A percentile compares a stretch with the other conserved stretches of the same genome.
Evolutionary conservation across 1,139 yeast species (phyloP).

Genomic region (Nakaseomyces uthaithaninus): DNA sequence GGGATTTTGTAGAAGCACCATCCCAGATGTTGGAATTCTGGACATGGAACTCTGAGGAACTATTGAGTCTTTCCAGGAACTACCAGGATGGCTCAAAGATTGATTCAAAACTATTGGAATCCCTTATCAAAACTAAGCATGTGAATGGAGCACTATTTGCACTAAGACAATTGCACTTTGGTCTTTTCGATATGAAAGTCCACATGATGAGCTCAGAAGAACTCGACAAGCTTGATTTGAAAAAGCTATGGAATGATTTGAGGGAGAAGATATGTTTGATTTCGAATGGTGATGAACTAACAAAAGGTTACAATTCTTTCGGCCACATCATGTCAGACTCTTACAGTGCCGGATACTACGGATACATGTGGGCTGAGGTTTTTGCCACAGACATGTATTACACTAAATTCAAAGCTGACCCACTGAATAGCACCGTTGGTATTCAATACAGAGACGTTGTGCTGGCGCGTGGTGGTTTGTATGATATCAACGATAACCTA

Average conservation of each 20-base stretch:
- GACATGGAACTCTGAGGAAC: slow-evolving; percentile 68
- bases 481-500: slow-evolving; percentile 58
- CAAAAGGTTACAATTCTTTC: slow-evolving; percentile 67
- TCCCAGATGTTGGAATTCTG: slow-evolving; percentile 85
- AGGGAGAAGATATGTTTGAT: slow-evolving; percentile 52
- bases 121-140: slow-evolving; percentile 58
- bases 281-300: slow-evolving; percentile 44
- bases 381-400: slow-evolving; percentile 80
- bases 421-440: slow-evolving; percentile 57
- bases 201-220: slow-evolving; percentile 43
- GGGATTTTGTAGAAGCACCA: slow-evolving; percentile 88
- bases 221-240: slow-evolving; percentile 40
- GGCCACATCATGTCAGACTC: slow-evolving; percentile 76
- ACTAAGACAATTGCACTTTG: slow-evolving; percentile 70
- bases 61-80: slow-evolving; percentile 55
- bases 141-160: slow-evolving; percentile 67
- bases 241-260: slow-evolving; percentile 53
- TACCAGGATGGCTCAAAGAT: slow-evolving; percentile 54
- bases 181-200: slow-evolving; percentile 63
- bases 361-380: slow-evolving; percentile 78
- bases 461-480: slow-evolving; percentile 63
- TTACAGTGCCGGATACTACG: slow-evolving; percentile 80
- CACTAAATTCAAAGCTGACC: slow-evolving; percentile 59
- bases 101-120: slow-evolving; percentile 49
- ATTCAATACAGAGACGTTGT: slow-evolving; percentile 61